Evolutionary conservation across 176 grass and related monocot species (phyloP), one percentile per base, ranked within the genome.

Genomic region (Triticum aestivum): DNA sequence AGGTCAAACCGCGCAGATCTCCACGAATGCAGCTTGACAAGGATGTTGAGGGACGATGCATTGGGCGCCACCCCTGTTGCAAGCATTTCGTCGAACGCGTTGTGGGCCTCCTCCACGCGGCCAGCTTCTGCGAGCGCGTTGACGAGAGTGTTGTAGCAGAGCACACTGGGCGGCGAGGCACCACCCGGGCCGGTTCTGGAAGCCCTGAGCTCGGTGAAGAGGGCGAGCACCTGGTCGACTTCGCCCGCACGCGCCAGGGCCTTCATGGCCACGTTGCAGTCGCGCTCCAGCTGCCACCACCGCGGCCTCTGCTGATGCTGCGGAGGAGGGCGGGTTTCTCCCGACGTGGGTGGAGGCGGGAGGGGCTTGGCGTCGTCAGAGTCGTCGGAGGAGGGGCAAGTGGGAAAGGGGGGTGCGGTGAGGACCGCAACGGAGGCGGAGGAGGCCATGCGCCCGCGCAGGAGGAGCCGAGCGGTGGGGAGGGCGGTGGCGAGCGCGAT

Each of bases 111-210:
- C 69, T 41, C 73, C 26, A 23, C 51, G 35, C 83, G 93, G 11
- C 80, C 93, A 0, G 84, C 78, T 67, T 83, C 85, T 35, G 78
- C 91, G 10, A 93, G 82, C 71, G 89, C 91, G 64, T 98, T 98
- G 87, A 95, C 88, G 58, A 93, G 89, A 18, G 91, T 95, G 89
- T 95, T 98, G 89, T 92, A 95, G 86, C 93, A 92, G 64, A 98
- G 87, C 37, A 95, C 93, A 69, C 83, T 87, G 38, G 89, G 89
- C 27, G 39, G 69, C 21, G 9, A 14, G 62, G 77, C 49, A 3
- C 49, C 84, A 15, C 18, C 35, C 24, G 38, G 5, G 1, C 56
- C 18, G 18, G 69, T 3, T 23, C 65, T 35, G 13, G 65, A 79
- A 41, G 26, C 1, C 77, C 59, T 87, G 83, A 98, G 87, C 80